Conservation (phyloP, 108 stramenopile genomes). For the Craspedostauros australis region DNA sequence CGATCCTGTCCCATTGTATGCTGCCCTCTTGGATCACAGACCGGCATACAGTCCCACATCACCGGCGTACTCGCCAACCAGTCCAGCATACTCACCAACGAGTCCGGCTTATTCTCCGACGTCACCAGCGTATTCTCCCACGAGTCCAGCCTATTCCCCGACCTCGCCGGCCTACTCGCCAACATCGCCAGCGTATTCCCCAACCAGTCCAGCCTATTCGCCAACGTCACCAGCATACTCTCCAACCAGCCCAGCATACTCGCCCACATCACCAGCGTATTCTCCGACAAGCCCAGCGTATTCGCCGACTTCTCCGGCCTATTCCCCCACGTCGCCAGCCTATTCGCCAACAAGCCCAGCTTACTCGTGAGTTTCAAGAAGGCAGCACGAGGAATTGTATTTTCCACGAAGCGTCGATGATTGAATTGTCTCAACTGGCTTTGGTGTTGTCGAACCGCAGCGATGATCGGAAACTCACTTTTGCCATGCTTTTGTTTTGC, state of each 20-base stretch:
- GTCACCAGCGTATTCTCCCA: constrained; percentile 63
- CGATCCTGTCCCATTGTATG: constrained; percentile 73
- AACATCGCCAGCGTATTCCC: constrained; percentile 59
- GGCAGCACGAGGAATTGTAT: too few relatives aligned
- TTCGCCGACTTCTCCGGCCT: constrained; percentile 62
- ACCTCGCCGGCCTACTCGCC: constrained; percentile 53
- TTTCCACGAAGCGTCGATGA: too few relatives aligned
- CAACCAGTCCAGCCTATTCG: constrained; percentile 56
- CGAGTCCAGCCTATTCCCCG: constrained; percentile 66
- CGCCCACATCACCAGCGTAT: constrained; percentile 55
- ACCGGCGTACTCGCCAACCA: constrained; percentile 86
- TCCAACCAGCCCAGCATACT: constrained; percentile 66
- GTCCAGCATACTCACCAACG: constrained; percentile 71
- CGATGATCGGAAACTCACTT: too few relatives aligned
- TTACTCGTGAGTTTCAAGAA: constrained; percentile 49
- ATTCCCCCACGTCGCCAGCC: constrained; percentile 50
- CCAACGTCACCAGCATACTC: constrained; percentile 68
- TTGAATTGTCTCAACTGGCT: too few relatives aligned
- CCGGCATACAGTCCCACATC: constrained; percentile 74
- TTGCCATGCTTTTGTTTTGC: too few relatives aligned
- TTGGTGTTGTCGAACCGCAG: too few relatives aligned
- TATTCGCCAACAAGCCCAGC: constrained; percentile 54
- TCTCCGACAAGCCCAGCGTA: constrained; percentile 40
- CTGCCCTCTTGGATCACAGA: constrained; percentile 14
- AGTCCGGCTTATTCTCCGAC: constrained; percentile 82